Evolutionary conservation across 306 rosid genomes (phyloP).

Genomic region (Ceratonia siliqua): DNA sequence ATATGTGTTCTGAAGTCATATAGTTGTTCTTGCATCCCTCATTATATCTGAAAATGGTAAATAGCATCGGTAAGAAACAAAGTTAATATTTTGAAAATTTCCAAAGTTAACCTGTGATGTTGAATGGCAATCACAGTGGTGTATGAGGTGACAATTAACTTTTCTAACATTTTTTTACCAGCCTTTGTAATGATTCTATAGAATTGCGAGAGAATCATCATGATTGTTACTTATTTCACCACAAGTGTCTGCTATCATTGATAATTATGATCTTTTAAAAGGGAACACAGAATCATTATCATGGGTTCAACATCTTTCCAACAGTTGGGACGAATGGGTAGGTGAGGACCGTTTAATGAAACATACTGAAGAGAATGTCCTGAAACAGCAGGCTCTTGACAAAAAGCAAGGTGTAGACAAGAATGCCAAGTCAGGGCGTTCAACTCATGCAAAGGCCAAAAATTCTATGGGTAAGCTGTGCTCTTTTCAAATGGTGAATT

Average conservation of each 20-base stretch:
- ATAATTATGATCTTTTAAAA: slow-evolving; percentile 53
- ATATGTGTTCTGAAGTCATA: slow-evolving; percentile 3
- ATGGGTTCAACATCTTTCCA: slow-evolving; percentile 66
- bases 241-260: slow-evolving; percentile 34
- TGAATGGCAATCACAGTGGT: slow-evolving; percentile 33
- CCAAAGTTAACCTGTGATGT: slow-evolving; percentile 8
- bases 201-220: slow-evolving; percentile 13
- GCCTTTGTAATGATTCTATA: slow-evolving; percentile 20
- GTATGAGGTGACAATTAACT: slow-evolving; percentile 15
- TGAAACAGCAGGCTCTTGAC: slow-evolving; percentile 71
- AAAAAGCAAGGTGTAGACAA: slow-evolving; percentile 67
- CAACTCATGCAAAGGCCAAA: slow-evolving; percentile 60
- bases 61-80: slow-evolving; percentile 11
- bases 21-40: neutral
- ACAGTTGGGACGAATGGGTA: slow-evolving; percentile 92
- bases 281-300: slow-evolving; percentile 60
- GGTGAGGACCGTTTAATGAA: slow-evolving; percentile 72
- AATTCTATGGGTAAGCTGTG: slow-evolving; percentile 47
- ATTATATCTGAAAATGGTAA: slow-evolving; percentile 7
- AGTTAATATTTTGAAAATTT: slow-evolving; percentile 11
- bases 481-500: neutral
- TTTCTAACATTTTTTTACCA: slow-evolving; percentile 22
- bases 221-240: slow-evolving; percentile 9
- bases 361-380: slow-evolving; percentile 60
- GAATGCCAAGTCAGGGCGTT: slow-evolving; percentile 65